Percentiles rank a stretch among this genome's conserved stretches.
Conservation (phyloP, 345 rosid species). For the Clarkia xantiana region DNA sequence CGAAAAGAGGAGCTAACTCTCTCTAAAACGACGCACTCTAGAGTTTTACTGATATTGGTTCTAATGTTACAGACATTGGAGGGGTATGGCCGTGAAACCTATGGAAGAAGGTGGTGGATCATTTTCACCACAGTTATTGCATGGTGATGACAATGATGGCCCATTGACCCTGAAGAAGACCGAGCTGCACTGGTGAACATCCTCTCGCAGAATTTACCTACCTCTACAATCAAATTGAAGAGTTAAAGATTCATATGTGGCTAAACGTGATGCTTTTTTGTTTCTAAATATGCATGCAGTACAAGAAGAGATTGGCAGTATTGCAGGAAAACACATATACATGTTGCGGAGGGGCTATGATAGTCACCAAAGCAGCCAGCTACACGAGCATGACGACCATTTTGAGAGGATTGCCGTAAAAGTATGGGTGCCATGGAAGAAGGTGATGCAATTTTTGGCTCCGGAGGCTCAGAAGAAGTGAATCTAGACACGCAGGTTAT, state of each 20-base stretch:
- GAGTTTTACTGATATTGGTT: slow-evolving; percentile 6
- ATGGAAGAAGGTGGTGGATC: slow-evolving; percentile 64
- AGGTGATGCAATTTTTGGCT: slow-evolving; percentile 87
- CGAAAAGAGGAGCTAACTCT: too few species aligned
- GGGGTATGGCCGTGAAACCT: slow-evolving; percentile 58
- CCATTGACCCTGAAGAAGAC: slow-evolving; percentile 93
- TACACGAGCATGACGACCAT: slow-evolving; percentile 57
- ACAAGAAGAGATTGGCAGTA: slow-evolving; percentile 48
- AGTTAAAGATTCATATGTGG: neutral
- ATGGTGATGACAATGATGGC: slow-evolving; percentile 76
- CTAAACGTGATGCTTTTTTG: slow-evolving; percentile 1
- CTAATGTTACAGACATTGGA: slow-evolving; percentile 27
- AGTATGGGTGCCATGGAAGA: slow-evolving; percentile 96
- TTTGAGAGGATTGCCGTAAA: slow-evolving; percentile 82
- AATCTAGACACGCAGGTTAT: slow-evolving; percentile 76
- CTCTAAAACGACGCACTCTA: too few species aligned
- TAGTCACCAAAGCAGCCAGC: slow-evolving; percentile 59
- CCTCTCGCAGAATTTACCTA: neutral
- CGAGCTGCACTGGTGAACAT: slow-evolving; percentile 56
- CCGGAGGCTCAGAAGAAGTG: slow-evolving; percentile 87
- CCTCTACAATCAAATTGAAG: neutral
- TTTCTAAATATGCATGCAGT: slow-evolving; percentile 40
- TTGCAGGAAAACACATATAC: slow-evolving; percentile 62
- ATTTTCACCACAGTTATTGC: slow-evolving; percentile 75
- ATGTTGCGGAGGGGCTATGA: slow-evolving; percentile 49